These are phyloP conservation scores for Aureobasidium sp. DNA, from an alignment of 2,329 filamentous ascomycete genomes.

Conservation along the genomic window DNA sequence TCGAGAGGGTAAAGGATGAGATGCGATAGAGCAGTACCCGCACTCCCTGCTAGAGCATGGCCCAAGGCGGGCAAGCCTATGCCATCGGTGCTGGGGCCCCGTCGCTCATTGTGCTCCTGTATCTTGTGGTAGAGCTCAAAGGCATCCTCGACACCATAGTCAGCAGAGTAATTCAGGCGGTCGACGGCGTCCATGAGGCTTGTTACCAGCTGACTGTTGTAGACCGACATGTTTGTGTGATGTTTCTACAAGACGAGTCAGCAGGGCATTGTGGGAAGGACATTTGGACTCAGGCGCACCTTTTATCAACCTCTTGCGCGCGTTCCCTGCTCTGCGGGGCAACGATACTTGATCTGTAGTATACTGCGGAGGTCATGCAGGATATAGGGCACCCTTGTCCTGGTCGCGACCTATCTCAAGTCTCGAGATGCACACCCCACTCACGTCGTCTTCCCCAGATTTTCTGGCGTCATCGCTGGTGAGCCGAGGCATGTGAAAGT, in stretches of 20 bases:
- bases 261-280: neutral
- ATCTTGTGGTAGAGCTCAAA: constrained; percentile 26
- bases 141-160: constrained; percentile 26
- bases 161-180: constrained; percentile 20
- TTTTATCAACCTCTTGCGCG: neutral
- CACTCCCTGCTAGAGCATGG: constrained; percentile 73
- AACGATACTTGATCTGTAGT: neutral
- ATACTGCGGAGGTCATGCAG: constrained; percentile 9
- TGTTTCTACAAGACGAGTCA: constrained; percentile 6
- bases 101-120: constrained; percentile 20
- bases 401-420: neutral
- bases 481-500: constrained; percentile 6
- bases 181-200: constrained; percentile 18
- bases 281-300: neutral
- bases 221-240: constrained; percentile 16
- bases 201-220: constrained; percentile 25
- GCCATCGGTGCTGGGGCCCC: constrained; percentile 18
- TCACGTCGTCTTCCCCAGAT: neutral
- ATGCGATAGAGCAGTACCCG: constrained; percentile 73
- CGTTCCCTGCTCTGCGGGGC: neutral
- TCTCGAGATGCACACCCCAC: neutral
- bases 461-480: neutral
- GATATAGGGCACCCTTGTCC: neutral
- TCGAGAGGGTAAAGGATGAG: constrained; percentile 74
- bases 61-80: constrained; percentile 64